phyloP scores from a whole-genome alignment of 2,329 filamentous ascomycete species.

The Herpotrichia juniperi region DNA sequence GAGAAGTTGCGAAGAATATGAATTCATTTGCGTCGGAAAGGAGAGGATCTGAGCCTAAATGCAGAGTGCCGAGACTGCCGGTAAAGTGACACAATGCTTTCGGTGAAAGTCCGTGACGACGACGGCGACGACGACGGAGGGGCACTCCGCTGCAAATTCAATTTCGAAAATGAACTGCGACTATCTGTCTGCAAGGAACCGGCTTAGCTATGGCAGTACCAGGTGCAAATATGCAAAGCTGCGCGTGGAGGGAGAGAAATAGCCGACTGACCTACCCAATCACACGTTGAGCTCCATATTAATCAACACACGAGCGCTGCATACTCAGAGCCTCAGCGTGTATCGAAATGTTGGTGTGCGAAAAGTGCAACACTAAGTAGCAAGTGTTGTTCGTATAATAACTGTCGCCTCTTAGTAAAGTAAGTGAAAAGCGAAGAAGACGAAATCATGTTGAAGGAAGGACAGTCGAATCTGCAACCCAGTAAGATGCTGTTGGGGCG shows the following conservation, averaged over 20 bases:
- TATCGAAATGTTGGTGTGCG: not conserved
- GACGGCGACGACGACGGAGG: constrained; percentile 11
- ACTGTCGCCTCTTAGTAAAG: too few relatives aligned
- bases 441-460: too few relatives aligned
- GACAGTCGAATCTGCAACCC: too few relatives aligned
- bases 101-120: constrained; percentile 6
- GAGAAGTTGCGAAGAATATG: constrained; percentile 12
- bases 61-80: constrained; percentile 16
- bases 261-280: not conserved
- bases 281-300: not conserved
- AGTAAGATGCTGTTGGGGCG: not conserved
- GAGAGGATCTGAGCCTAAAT: constrained; percentile 19
- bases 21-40: constrained; percentile 17
- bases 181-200: constrained; percentile 14
- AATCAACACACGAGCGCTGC: not conserved
- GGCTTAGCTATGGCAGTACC: constrained; percentile 8
- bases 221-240: not conserved
- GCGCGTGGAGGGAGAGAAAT: constrained; percentile 1
- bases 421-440: too few relatives aligned
- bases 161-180: constrained; percentile 3
- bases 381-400: too few relatives aligned
- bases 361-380: too few relatives aligned
- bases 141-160: not conserved
- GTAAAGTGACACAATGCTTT: constrained; percentile 4
- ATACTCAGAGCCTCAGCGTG: not conserved